These are phyloP conservation scores for Akanthomyces lecanii DNA, from an alignment of 2,329 filamentous ascomycete genomes.

Conservation along the genomic window DNA sequence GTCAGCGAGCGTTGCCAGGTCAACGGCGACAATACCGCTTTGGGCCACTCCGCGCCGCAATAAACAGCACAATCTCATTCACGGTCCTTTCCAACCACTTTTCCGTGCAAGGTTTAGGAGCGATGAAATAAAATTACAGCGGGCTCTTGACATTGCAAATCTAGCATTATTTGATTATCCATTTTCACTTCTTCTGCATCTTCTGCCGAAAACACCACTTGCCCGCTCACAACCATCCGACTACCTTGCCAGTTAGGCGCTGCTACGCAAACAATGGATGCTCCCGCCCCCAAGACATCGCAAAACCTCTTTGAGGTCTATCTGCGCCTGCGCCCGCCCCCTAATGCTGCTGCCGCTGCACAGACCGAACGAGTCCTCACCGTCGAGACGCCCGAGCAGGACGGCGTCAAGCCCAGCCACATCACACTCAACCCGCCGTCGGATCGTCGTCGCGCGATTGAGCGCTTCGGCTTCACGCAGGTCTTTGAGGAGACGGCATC, in stretches of 20 bases:
- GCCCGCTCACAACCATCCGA: no score
- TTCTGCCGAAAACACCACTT: not conserved
- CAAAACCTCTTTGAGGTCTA: constrained; percentile 83
- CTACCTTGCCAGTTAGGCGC: not conserved
- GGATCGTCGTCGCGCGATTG: constrained; percentile 81
- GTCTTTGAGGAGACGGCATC: constrained; percentile 85
- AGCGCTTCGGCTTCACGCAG: constrained; percentile 89
- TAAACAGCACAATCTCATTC: constrained; percentile 5
- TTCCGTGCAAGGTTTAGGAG: not conserved
- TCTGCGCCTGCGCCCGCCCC: constrained; percentile 72
- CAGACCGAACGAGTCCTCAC: constrained; percentile 67
- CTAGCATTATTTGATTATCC: not conserved
- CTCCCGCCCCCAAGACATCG: constrained; percentile 30
- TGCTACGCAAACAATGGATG: constrained; percentile 33
- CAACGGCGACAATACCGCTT: not conserved
- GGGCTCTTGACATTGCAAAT: not conserved
- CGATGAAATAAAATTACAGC: constrained; percentile 2
- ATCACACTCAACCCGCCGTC: constrained; percentile 76
- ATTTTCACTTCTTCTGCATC: not conserved
- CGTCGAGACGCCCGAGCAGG: constrained; percentile 58
- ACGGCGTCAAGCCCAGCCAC: constrained; percentile 53
- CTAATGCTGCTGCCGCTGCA: constrained; percentile 33
- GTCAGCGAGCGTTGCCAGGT: not conserved
- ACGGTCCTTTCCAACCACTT: not conserved
- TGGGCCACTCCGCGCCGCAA: not conserved